These are phyloP conservation scores for Vitis hybrid DNA, from an alignment of 177 flowering plant species.

Conservation along the genomic window DNA sequence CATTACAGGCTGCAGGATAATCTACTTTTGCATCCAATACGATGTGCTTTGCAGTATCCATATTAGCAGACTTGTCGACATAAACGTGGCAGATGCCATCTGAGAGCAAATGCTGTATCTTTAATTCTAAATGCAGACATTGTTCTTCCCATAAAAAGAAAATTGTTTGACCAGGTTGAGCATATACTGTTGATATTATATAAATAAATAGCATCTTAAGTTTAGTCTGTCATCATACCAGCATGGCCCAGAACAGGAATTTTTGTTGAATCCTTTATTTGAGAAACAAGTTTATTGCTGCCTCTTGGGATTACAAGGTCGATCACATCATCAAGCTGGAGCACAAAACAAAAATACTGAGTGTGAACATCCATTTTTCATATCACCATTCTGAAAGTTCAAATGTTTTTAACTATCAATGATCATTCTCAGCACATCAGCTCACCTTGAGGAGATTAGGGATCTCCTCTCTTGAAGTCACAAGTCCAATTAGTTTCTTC, in stretches of 20 bases:
- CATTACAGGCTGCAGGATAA: conserved; percentile 98
- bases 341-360: conserved; percentile 12
- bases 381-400: background rate
- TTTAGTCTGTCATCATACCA: conserved; percentile 44
- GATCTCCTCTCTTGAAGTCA: conserved; percentile 95
- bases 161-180: background rate
- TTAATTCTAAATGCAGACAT: background rate
- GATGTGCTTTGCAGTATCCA: conserved; percentile 72
- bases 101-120: conserved; percentile 32
- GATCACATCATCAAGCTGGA: conserved; percentile 96
- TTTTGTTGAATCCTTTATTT: conserved; percentile 86
- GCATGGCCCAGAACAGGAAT: conserved; percentile 99
- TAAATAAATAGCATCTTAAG: conserved; percentile 1
- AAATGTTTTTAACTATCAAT: background rate
- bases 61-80: conserved; percentile 81
- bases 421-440: background rate
- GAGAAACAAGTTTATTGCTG: conserved; percentile 94
- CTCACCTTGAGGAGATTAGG: conserved; percentile 91
- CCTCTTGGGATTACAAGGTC: conserved; percentile 99
- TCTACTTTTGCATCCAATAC: conserved; percentile 91
- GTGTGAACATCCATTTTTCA: background rate
- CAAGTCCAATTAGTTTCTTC: conserved; percentile 79
- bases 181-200: background rate
- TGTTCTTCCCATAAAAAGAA: background rate
- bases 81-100: conserved; percentile 99